Percentiles rank a stretch among this genome's conserved stretches.
Evolutionary conservation across 2,329 filamentous ascomycete species (phyloP).

Genomic region (Chalara sp.): DNA sequence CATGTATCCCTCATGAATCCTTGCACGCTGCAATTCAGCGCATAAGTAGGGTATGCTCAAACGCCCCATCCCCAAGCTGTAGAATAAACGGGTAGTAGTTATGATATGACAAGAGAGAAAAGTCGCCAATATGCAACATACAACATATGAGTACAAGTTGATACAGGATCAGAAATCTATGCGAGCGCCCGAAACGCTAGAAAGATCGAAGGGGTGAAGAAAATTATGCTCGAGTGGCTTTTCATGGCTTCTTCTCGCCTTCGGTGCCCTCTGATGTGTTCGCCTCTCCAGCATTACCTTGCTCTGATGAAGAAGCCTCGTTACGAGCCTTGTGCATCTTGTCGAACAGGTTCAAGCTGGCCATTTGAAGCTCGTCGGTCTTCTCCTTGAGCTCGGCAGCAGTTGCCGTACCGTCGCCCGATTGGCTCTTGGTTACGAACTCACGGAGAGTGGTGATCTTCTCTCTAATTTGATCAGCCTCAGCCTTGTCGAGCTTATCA

Average conservation of each 20-base stretch:
- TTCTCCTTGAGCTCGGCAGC: constrained; percentile 96
- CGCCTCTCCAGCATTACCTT: constrained; percentile 37
- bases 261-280: constrained; percentile 53
- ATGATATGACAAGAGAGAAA: constrained; percentile 28
- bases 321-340: constrained; percentile 98
- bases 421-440: constrained; percentile 89
- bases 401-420: constrained; percentile 79
- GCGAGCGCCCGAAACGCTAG: constrained; percentile 22
- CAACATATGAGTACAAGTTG: constrained; percentile 29
- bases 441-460: constrained; percentile 84
- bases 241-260: constrained; percentile 58
- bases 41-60: constrained; percentile 23
- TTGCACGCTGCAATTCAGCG: constrained; percentile 19
- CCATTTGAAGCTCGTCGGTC: constrained; percentile 95
- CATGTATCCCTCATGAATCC: constrained; percentile 21
- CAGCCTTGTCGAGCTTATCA: constrained; percentile 92
- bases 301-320: constrained; percentile 53
- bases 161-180: constrained; percentile 29
- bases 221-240: constrained; percentile 12
- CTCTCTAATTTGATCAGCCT: constrained; percentile 88
- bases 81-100: constrained; percentile 16
- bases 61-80: constrained; percentile 28
- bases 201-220: constrained; percentile 18
- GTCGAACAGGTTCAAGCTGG: constrained; percentile 94
- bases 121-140: constrained; percentile 20